Percentiles rank a stretch among this genome's conserved stretches.
Evolutionary conservation across 495 filamentous ascomycete species (phyloP).

Genomic region (Staphylotrichum longicolle): DNA sequence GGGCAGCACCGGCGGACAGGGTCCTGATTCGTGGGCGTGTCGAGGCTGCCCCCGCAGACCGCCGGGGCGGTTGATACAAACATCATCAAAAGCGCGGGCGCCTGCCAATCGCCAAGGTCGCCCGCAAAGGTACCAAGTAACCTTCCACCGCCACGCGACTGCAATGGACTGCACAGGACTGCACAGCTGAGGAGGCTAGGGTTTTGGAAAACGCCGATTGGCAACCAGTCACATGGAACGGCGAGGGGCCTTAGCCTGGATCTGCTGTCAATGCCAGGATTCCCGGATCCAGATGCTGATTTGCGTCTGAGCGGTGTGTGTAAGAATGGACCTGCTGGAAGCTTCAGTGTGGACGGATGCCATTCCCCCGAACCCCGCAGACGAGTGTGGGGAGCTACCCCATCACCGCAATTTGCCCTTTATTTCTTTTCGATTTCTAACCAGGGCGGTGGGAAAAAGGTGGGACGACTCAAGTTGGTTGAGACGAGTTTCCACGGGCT

Average conservation of each 20-base stretch:
- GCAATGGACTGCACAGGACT: too few species aligned
- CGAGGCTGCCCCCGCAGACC: not conserved
- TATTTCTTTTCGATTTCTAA: not conserved
- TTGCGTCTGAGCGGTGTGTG: not conserved
- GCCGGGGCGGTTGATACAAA: not conserved
- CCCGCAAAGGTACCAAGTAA: not conserved
- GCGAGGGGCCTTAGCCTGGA: not conserved
- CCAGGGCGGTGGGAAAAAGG: slow-evolving; percentile 1
- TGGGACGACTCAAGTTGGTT: not conserved
- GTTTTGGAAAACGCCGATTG: slow-evolving; percentile 12
- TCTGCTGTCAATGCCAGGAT: not conserved
- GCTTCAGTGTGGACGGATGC: not conserved
- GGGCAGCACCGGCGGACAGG: not conserved
- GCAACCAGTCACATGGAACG: slow-evolving; percentile 9
- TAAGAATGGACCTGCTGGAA: too few species aligned
- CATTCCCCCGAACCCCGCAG: not conserved
- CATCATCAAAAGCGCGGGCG: not conserved
- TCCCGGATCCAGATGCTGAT: not conserved
- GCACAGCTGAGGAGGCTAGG: too few species aligned
- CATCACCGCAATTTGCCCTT: not conserved
- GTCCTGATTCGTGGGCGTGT: slow-evolving; percentile 5
- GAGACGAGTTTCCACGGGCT: not conserved
- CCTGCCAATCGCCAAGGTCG: not conserved
- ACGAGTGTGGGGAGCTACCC: slow-evolving; percentile 1
- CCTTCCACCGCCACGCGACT: too few species aligned